Conservation (phyloP, 768 basidiomycete genomes). For the Pleurotus salmoneostramineus region DNA sequence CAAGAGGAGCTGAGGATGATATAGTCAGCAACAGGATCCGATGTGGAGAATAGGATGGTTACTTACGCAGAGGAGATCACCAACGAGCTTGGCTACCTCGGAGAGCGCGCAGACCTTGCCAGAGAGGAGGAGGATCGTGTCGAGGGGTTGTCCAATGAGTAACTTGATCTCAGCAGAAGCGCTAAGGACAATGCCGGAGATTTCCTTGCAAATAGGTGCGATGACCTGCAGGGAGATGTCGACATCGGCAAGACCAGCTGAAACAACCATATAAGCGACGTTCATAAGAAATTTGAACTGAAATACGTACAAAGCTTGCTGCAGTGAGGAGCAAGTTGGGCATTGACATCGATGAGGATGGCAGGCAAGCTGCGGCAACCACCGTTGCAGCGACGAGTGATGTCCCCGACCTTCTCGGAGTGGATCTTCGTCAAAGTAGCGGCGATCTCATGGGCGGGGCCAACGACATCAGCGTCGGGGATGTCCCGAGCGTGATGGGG, state of each 20-base stretch:
- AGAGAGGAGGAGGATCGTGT: slow-evolving; percentile 7
- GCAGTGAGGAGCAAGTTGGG: slow-evolving; percentile 10
- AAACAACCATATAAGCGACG: neutral
- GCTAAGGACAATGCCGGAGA: slow-evolving; percentile 12
- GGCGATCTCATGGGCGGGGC: neutral
- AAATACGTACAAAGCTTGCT: slow-evolving; percentile 14
- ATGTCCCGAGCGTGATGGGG: neutral
- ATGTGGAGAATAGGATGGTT: neutral
- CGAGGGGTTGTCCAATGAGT: slow-evolving; percentile 14
- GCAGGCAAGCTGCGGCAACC: slow-evolving; percentile 11
- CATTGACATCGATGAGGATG: slow-evolving; percentile 9
- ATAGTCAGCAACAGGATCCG: neutral
- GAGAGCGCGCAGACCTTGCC: slow-evolving; percentile 12
- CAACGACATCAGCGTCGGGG: neutral
- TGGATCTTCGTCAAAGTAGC: neutral
- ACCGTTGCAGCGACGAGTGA: neutral
- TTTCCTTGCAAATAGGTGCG: slow-evolving; percentile 12
- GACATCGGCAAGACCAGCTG: slow-evolving; percentile 13
- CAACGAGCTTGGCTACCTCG: slow-evolving; percentile 15
- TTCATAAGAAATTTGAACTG: neutral
- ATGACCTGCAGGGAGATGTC: slow-evolving; percentile 14
- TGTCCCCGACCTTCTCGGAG: neutral
- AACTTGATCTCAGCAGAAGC: slow-evolving; percentile 14
- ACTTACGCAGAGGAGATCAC: slow-evolving; percentile 18
- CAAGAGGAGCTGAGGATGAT: slow-evolving; percentile 15